phyloP scores from a whole-genome alignment of 2,329 filamentous ascomycete genomes.

The Apiospora sp. region DNA sequence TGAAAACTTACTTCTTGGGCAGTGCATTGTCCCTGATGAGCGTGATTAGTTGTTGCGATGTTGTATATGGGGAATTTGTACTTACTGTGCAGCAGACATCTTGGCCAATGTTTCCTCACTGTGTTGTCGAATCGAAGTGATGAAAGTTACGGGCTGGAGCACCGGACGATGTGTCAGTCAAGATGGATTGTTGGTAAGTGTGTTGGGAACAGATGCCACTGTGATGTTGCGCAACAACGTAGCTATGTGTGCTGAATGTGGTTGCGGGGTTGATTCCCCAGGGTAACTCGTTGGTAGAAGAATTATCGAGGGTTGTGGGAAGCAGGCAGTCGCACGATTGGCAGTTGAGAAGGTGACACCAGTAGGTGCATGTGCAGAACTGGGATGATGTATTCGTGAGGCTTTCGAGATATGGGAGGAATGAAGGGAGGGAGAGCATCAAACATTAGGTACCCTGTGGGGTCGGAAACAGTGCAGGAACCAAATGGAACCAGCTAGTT shows the following conservation, averaged over 20 bases:
- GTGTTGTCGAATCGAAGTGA: neutral
- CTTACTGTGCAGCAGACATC: constrained; percentile 1
- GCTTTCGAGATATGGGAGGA: neutral
- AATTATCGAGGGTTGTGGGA: neutral
- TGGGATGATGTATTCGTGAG: neutral
- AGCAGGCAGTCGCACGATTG: neutral
- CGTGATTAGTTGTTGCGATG: neutral
- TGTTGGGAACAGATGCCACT: neutral
- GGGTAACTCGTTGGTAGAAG: neutral
- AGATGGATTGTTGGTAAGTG: neutral
- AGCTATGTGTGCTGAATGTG: neutral
- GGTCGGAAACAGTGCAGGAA: neutral
- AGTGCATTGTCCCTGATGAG: neutral
- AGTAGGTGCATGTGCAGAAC: neutral
- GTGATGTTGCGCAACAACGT: neutral
- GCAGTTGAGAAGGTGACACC: neutral
- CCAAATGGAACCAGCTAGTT: neutral
- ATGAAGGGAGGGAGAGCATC: neutral
- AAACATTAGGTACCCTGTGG: neutral
- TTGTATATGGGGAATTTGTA: neutral
- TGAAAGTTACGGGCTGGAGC: neutral
- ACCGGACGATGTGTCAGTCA: neutral
- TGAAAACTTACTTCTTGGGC: constrained; percentile 1
- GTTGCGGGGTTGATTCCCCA: neutral
- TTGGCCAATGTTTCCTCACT: neutral